These are phyloP conservation scores for Crithidia sp. DNA, from an alignment of 208 protist genomes.

Conservation along the genomic window DNA sequence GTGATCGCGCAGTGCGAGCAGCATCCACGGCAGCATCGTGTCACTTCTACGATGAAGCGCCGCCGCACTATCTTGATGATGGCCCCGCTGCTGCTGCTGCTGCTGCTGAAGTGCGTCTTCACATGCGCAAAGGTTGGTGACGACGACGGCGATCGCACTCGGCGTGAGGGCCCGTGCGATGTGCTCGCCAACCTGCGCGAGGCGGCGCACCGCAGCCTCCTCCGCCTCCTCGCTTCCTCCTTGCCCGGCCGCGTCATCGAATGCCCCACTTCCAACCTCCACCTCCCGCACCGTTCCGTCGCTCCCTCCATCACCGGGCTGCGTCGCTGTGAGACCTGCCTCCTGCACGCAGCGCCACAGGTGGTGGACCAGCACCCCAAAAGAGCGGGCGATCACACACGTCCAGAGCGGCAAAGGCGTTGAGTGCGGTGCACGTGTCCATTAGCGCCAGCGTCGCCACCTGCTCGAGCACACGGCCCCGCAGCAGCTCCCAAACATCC, in stretches of 20 bases:
- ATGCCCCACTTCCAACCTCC: not conserved
- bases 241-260: not conserved
- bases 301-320: not conserved
- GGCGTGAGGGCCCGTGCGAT: slow-evolving; percentile 50
- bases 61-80: slow-evolving; percentile 7
- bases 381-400: slow-evolving; percentile 63
- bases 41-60: no score
- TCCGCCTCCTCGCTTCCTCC: not conserved
- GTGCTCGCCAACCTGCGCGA: slow-evolving; percentile 24
- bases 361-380: slow-evolving; percentile 57
- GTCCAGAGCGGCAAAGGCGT: slow-evolving; percentile 82
- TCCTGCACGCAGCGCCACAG: slow-evolving; percentile 48
- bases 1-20: slow-evolving; percentile 41
- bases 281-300: slow-evolving; percentile 1
- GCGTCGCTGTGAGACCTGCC: not conserved
- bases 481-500: slow-evolving; percentile 83
- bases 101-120: slow-evolving; percentile 5
- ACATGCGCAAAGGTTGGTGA: slow-evolving; percentile 37
- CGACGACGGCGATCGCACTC: slow-evolving; percentile 65
- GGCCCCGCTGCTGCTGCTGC: not conserved
- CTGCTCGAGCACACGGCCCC: slow-evolving; percentile 58
- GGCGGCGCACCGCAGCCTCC: slow-evolving; percentile 9
- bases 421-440: slow-evolving; percentile 59
- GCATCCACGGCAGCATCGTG: slow-evolving; percentile 59
- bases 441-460: slow-evolving; percentile 19